Evolutionary conservation across 768 basidiomycete genomes (phyloP).

Genomic region (Russula lepida): DNA sequence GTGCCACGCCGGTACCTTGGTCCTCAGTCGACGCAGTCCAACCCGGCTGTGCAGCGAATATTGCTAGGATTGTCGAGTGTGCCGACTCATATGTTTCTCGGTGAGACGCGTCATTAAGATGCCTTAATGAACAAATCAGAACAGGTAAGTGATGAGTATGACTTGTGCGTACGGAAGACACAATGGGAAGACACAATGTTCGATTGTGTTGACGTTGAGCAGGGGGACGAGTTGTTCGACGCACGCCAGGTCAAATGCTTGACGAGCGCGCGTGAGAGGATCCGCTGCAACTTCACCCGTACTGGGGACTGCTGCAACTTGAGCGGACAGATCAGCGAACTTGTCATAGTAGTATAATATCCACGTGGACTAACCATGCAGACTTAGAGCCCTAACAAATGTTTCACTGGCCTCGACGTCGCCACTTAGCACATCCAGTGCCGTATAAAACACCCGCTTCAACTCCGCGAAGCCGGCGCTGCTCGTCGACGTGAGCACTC

Average conservation of each 20-base stretch:
- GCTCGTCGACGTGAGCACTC: constrained; percentile 52
- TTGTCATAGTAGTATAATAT: neutral
- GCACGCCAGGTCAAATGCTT: constrained; percentile 57
- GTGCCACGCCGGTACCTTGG: neutral
- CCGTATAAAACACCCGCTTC: constrained; percentile 65
- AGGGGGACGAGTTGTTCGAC: constrained; percentile 71
- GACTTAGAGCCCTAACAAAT: constrained; percentile 32
- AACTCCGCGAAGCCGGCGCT: constrained; percentile 59
- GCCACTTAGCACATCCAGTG: constrained; percentile 60
- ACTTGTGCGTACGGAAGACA: constrained; percentile 52
- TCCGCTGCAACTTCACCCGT: neutral
- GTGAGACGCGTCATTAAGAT: constrained; percentile 47
- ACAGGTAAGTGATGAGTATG: constrained; percentile 1
- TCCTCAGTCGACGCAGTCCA: constrained; percentile 2
- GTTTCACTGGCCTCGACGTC: constrained; percentile 32
- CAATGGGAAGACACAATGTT: constrained; percentile 47
- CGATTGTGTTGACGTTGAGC: constrained; percentile 45
- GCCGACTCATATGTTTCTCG: constrained; percentile 81
- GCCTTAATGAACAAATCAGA: constrained; percentile 32
- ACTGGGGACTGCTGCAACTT: constrained; percentile 4
- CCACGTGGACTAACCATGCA: neutral
- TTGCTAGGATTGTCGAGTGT: constrained; percentile 72
- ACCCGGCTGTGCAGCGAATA: constrained; percentile 44
- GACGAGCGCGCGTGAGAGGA: constrained; percentile 22
- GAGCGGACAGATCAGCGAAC: neutral